A percentile compares a stretch with the other conserved stretches of the same genome.
These are phyloP conservation scores for Lagerstroemia fauriei DNA, from an alignment of 441 rosid species.

Conservation along the genomic window DNA sequence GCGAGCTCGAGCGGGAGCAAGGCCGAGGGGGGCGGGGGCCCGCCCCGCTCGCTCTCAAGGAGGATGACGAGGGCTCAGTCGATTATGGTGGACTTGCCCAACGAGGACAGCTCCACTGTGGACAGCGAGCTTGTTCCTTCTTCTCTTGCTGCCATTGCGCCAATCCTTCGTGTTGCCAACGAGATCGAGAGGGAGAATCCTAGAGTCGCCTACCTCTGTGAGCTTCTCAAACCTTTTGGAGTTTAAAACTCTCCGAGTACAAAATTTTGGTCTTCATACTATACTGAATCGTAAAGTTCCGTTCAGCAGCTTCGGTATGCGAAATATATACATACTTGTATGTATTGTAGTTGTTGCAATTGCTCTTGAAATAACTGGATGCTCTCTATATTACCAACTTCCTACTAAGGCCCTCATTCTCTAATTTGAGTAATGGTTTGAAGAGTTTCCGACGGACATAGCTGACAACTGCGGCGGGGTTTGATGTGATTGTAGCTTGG, in stretches of 20 bases:
- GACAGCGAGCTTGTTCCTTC: constrained; percentile 97
- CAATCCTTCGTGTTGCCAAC: constrained; percentile 87
- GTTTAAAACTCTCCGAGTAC: neutral
- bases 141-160: constrained; percentile 59
- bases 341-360: neutral
- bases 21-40: constrained; percentile 39
- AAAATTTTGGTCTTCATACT: neutral
- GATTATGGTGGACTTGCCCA: constrained; percentile 52
- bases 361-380: neutral
- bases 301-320: neutral
- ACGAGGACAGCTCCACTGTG: constrained; percentile 46
- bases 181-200: constrained; percentile 66
- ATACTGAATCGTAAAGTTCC: neutral
- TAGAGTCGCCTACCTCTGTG: constrained; percentile 88
- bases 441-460: neutral
- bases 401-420: neutral
- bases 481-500: neutral
- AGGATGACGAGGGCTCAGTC: constrained; percentile 52
- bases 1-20: constrained; percentile 78
- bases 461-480: neutral
- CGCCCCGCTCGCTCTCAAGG: constrained; percentile 44
- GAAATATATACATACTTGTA: neutral
- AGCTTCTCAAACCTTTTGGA: constrained; percentile 15
- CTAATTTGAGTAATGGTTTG: neutral
- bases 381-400: neutral